These are phyloP conservation scores for Dothistroma pini DNA, from an alignment of 2,329 filamentous ascomycete genomes.

Conservation along the genomic window DNA sequence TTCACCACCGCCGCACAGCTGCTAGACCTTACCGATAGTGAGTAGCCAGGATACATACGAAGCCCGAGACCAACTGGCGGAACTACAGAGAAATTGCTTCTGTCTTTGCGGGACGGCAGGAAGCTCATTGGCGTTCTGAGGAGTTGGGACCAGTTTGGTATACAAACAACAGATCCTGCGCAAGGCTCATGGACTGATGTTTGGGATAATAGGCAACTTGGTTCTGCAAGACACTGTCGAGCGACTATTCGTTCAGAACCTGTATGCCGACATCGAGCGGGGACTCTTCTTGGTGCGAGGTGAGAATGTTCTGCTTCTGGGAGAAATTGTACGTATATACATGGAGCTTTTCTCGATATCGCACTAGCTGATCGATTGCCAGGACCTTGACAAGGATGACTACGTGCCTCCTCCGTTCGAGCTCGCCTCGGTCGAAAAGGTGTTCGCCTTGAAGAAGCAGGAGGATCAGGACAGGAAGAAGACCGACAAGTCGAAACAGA, in stretches of 20 bases:
- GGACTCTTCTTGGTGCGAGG: conserved; percentile 90
- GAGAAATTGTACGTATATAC: conserved; percentile 65
- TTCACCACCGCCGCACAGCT: conserved; percentile 97
- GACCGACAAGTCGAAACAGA: conserved; percentile 67
- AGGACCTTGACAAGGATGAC: conserved; percentile 93
- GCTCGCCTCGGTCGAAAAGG: conserved; percentile 63
- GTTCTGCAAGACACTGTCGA: conserved; percentile 92
- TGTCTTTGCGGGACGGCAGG: conserved; percentile 85
- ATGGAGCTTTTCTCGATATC: not conserved
- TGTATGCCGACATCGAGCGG: conserved; percentile 80
- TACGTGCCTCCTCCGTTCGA: conserved; percentile 69
- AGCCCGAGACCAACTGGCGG: conserved; percentile 22
- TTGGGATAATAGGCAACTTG: conserved; percentile 67
- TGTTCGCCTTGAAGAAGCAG: conserved; percentile 69
- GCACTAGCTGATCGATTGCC: conserved; percentile 8
- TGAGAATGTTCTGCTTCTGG: conserved; percentile 93
- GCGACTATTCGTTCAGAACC: conserved; percentile 68
- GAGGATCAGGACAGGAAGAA: conserved; percentile 65
- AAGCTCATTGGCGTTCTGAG: conserved; percentile 90
- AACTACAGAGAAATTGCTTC: conserved; percentile 80
- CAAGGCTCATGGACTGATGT: conserved; percentile 7
- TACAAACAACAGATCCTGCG: not conserved
- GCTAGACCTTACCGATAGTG: conserved; percentile 95
- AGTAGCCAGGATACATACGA: conserved; percentile 23
- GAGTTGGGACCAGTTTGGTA: conserved; percentile 98